Conservation (phyloP, 2,329 filamentous ascomycete genomes). For the Acarospora socialis region DNA sequence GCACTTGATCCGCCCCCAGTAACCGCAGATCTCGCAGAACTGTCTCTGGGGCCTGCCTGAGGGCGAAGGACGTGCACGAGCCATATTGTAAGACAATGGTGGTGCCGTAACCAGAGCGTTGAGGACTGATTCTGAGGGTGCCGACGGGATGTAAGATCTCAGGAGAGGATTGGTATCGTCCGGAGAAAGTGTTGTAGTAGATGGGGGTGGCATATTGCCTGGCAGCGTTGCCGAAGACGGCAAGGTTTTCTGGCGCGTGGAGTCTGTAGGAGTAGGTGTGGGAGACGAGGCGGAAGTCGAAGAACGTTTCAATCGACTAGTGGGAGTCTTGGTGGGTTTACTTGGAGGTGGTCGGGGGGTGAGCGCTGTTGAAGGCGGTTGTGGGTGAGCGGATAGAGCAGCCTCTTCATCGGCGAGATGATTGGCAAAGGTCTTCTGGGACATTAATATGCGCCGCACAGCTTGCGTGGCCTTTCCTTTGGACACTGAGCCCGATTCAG, state of each 20-base stretch:
- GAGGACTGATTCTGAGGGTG: slow-evolving; percentile 32
- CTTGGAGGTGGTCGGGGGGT: too few relatives aligned
- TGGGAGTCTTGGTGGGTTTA: slow-evolving; percentile 14
- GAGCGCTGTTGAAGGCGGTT: slow-evolving; percentile 13
- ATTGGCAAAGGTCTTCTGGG: slow-evolving; percentile 36
- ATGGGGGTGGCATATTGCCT: slow-evolving; percentile 1
- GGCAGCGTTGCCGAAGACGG: slow-evolving; percentile 6
- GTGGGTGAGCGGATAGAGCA: slow-evolving; percentile 11
- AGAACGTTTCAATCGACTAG: slow-evolving; percentile 10
- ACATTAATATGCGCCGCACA: slow-evolving; percentile 32
- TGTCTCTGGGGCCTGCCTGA: slow-evolving; percentile 23
- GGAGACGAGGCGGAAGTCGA: slow-evolving; percentile 10
- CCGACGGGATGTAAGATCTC: slow-evolving; percentile 26
- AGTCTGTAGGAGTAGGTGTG: slow-evolving; percentile 11
- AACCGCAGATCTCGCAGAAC: slow-evolving; percentile 36
- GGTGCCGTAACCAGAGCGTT: slow-evolving; percentile 31
- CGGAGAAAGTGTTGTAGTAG: slow-evolving; percentile 4
- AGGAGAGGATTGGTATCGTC: slow-evolving; percentile 28
- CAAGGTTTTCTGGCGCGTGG: slow-evolving; percentile 5
- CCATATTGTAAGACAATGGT: slow-evolving; percentile 32
- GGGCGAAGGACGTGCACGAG: slow-evolving; percentile 24
- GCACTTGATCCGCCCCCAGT: slow-evolving; percentile 36
- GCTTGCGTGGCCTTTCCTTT: slow-evolving; percentile 31
- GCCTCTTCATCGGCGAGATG: slow-evolving; percentile 39
- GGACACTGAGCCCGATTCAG: slow-evolving; percentile 14